These are phyloP conservation scores for Fusarium brachygibbosum DNA, from an alignment of 2,329 filamentous ascomycete species.

Conservation along the genomic window DNA sequence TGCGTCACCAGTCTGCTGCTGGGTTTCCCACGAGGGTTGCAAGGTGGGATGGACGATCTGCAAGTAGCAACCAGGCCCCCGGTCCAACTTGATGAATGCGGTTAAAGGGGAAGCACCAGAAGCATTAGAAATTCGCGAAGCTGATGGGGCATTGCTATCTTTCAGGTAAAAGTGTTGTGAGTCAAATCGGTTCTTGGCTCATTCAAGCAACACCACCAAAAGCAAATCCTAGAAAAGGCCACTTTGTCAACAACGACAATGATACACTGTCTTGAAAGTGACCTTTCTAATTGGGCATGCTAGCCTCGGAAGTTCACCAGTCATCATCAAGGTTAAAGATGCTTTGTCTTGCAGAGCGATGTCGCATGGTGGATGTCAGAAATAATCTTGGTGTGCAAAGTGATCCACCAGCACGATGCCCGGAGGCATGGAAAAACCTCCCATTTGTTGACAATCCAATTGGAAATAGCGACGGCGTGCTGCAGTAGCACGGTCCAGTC, in stretches of 20 bases:
- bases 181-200: not conserved
- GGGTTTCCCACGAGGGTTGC: constrained; percentile 37
- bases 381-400: constrained; percentile 50
- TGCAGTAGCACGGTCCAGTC: constrained; percentile 45
- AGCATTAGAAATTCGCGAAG: constrained; percentile 23
- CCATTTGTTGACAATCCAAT: constrained; percentile 46
- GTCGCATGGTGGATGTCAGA: constrained; percentile 44
- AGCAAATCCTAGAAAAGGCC: constrained; percentile 10
- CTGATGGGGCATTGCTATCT: not conserved
- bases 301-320: constrained; percentile 21
- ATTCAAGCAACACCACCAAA: not conserved
- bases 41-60: constrained; percentile 48
- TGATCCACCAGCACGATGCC: constrained; percentile 44
- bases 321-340: constrained; percentile 29
- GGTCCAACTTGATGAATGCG: constrained; percentile 42
- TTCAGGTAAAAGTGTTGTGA: constrained; percentile 14
- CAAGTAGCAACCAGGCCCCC: constrained; percentile 47
- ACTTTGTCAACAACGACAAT: constrained; percentile 20
- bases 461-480: constrained; percentile 45
- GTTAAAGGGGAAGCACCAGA: constrained; percentile 40
- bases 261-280: constrained; percentile 19
- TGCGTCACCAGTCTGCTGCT: constrained; percentile 44
- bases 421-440: constrained; percentile 51
- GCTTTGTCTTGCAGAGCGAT: constrained; percentile 27
- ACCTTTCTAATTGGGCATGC: constrained; percentile 25